Evolutionary conservation across 257 asterid species (phyloP).

Genomic region (Solanum rostratum): DNA sequence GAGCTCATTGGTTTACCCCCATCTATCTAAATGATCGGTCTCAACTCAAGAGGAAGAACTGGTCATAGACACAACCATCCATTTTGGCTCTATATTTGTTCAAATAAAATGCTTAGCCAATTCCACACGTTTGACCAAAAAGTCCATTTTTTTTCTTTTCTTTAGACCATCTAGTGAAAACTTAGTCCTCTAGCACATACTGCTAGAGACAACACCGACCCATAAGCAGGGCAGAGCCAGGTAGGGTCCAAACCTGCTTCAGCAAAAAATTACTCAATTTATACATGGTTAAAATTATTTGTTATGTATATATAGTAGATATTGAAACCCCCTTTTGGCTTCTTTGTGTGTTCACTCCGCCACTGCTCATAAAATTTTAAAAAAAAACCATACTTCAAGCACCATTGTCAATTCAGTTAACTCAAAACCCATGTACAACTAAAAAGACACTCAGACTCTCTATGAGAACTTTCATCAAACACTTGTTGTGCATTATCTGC

Average conservation of each 20-base stretch:
- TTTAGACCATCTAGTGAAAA: background rate
- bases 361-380: background rate
- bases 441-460: background rate
- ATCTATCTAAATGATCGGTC: too few species aligned
- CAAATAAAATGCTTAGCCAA: too few species aligned
- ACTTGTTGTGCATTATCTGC: constrained; percentile 4
- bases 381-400: background rate
- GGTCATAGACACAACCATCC: too few species aligned
- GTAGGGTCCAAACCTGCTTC: background rate
- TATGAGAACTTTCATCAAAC: constrained; percentile 45
- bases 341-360: background rate
- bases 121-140: too few species aligned
- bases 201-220: background rate
- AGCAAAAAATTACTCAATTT: background rate
- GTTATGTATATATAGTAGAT: background rate
- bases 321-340: background rate
- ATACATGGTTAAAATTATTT: background rate
- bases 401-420: background rate
- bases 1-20: too few species aligned
- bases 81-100: too few species aligned
- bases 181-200: background rate
- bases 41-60: too few species aligned
- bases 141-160: background rate
- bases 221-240: background rate
- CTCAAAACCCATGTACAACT: background rate